These are phyloP conservation scores for Trichoderma asperelloides DNA, from an alignment of 495 filamentous ascomycete genomes.

Conservation along the genomic window DNA sequence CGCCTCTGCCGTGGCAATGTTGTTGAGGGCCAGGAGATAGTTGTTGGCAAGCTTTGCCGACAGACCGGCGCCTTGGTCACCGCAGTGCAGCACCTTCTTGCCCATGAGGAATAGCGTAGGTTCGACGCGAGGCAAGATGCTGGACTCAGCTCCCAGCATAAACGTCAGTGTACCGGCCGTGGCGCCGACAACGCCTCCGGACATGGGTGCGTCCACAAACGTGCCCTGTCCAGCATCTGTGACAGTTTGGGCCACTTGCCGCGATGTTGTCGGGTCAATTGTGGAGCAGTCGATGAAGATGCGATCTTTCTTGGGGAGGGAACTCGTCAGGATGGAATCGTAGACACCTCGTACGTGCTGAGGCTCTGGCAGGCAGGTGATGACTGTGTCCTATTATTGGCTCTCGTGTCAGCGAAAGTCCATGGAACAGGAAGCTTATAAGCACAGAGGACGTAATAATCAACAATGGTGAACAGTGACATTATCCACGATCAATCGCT, in stretches of 20 bases:
- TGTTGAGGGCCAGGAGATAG: slow-evolving; percentile 84
- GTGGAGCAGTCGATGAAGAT: slow-evolving; percentile 79
- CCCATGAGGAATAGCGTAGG: slow-evolving; percentile 70
- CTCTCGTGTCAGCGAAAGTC: slow-evolving; percentile 16
- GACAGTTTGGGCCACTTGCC: slow-evolving; percentile 54
- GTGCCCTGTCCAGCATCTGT: slow-evolving; percentile 41
- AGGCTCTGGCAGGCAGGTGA: slow-evolving; percentile 76
- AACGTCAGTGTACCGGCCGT: slow-evolving; percentile 67
- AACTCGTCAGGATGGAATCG: slow-evolving; percentile 47
- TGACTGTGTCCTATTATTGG: slow-evolving; percentile 54
- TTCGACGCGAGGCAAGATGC: slow-evolving; percentile 50
- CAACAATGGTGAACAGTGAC: neutral
- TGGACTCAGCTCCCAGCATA: slow-evolving; percentile 68
- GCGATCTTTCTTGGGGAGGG: slow-evolving; percentile 39
- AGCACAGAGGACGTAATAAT: neutral
- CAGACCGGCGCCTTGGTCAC: slow-evolving; percentile 68
- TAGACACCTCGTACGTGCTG: slow-evolving; percentile 70
- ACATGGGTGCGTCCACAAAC: slow-evolving; percentile 78
- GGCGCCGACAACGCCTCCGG: slow-evolving; percentile 78
- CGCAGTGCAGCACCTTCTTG: slow-evolving; percentile 70
- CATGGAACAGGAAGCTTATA: neutral
- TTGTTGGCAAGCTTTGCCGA: slow-evolving; percentile 89
- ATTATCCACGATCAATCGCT: slow-evolving; percentile 57
- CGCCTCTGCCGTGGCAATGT: slow-evolving; percentile 84
- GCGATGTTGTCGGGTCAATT: slow-evolving; percentile 72